Base-by-base conservation (phyloP, 179 eudicot genomes). In the Beta macrorhiza region DNA sequence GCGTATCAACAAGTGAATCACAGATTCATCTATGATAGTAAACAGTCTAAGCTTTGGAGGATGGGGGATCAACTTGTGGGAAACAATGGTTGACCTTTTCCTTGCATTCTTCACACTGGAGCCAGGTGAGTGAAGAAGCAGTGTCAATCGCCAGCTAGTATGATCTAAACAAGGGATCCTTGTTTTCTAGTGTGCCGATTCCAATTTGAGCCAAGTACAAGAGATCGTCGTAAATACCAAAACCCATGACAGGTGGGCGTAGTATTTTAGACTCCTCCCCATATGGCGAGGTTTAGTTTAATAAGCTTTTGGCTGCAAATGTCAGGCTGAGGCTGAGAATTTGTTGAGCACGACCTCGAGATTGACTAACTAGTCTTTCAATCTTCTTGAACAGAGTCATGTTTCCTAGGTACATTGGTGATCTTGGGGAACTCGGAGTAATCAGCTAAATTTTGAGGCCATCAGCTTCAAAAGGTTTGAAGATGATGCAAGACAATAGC, bases 61-160 rank as follows among this genome's bases (percentile, higher is more conserved):
- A 78, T 52, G 15, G 75, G 57, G 81, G 75, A 13, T 78, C 56
- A 17, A 55, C 44, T 69, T 78, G 75, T 37, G 37, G 55, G 75
- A 68, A 78, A 57, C 81, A 78, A 7, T 57, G 58, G 49, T 56
- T 69, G 42, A 67, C 56, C 16, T 49, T 17, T 19, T 17, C 59
- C 42, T 37, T 14, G 44, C 75, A 78, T 15, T 37, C 75, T n/a
- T 56, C 81, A 78, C 81, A 67, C 25, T 78, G 81, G 75, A 68
- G 81, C 81, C 81, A 69, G n/a, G 67, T 68, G 42, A 78, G 75
- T 5, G 65, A 37, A 19, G 81, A 67, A 16, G 37, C 74, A 2
- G 81, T 78, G 67, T 78, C 81, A 55, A 78, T 14, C 55, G 32
- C 14, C 67, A 69, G 53, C 53, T 20, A 69, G 55, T 78, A 78